Percentiles rank a stretch among this genome's conserved stretches.
phyloP scores from a whole-genome alignment of 768 basidiomycete genomes.

The Podaxis mareebaensis region DNA sequence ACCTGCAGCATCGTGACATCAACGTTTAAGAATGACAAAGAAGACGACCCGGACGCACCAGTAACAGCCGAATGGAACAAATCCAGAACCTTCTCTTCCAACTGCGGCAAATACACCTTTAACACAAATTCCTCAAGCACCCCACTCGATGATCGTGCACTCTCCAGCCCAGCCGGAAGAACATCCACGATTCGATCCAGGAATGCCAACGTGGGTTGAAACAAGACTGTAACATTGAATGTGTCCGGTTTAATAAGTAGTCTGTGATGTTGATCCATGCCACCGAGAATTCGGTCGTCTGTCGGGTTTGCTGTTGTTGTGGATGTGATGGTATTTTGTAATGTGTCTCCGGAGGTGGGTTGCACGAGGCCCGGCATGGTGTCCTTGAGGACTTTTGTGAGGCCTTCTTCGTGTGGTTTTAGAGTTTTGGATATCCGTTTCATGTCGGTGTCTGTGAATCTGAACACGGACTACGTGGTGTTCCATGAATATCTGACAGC shows the following conservation, averaged over 20 bases:
- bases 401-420: slow-evolving; percentile 78
- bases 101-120: slow-evolving; percentile 88
- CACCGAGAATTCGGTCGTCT: slow-evolving; percentile 75
- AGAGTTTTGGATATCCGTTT: slow-evolving; percentile 71
- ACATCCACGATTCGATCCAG: slow-evolving; percentile 70
- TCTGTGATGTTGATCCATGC: slow-evolving; percentile 78
- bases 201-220: slow-evolving; percentile 89
- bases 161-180: slow-evolving; percentile 72
- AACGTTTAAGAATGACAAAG: slow-evolving; percentile 4
- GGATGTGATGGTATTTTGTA: slow-evolving; percentile 57
- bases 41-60: slow-evolving; percentile 39
- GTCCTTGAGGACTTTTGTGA: slow-evolving; percentile 80
- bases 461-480: slow-evolving; percentile 73
- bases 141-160: slow-evolving; percentile 62
- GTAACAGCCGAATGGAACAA: slow-evolving; percentile 86
- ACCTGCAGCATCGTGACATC: slow-evolving; percentile 39
- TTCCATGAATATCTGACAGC: neutral
- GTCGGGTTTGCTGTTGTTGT: slow-evolving; percentile 24
- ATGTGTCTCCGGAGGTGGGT: slow-evolving; percentile 59
- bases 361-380: slow-evolving; percentile 94
- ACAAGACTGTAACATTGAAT: slow-evolving; percentile 93
- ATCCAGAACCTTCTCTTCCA: slow-evolving; percentile 90
- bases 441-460: slow-evolving; percentile 86
- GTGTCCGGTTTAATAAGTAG: slow-evolving; percentile 87
- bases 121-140: slow-evolving; percentile 92